phyloP scores from a whole-genome alignment of 495 filamentous ascomycete species.

The Letharia columbiana region DNA sequence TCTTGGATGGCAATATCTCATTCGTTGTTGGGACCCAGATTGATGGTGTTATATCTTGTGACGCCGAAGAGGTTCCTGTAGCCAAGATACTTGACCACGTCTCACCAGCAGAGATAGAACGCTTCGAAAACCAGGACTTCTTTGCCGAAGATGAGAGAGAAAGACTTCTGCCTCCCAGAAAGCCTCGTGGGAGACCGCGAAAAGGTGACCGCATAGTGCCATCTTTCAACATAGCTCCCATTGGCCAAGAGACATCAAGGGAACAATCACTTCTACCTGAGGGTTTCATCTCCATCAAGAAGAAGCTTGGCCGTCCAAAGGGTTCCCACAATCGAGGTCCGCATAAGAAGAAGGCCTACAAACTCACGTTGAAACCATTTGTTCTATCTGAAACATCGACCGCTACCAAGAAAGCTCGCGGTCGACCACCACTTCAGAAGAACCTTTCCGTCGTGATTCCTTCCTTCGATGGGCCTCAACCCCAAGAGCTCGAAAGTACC shows the following conservation, averaged over 20 bases:
- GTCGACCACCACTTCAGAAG: neutral
- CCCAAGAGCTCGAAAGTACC: neutral
- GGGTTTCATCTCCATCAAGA: neutral
- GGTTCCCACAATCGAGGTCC: neutral
- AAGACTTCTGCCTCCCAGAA: neutral
- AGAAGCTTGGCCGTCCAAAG: neutral
- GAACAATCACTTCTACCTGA: neutral
- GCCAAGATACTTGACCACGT: slow-evolving; percentile 13
- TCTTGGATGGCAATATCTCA: slow-evolving; percentile 11
- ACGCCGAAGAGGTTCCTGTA: slow-evolving; percentile 15
- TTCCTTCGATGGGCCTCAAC: slow-evolving; percentile 21
- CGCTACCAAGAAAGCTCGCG: neutral
- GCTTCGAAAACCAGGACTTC: slow-evolving; percentile 19
- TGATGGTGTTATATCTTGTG: neutral
- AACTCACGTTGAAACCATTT: neutral
- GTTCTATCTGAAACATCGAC: neutral
- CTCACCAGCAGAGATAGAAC: slow-evolving; percentile 11
- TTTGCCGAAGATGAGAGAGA: slow-evolving; percentile 15
- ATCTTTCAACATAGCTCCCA: neutral
- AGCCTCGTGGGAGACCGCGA: slow-evolving; percentile 14
- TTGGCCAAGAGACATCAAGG: neutral
- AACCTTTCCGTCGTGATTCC: neutral
- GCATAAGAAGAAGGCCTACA: neutral
- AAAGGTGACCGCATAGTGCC: neutral
- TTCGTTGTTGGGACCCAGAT: slow-evolving; percentile 14